Base-by-base conservation (phyloP, 805 yeast genomes). In the Hanseniaspora lindneri region DNA sequence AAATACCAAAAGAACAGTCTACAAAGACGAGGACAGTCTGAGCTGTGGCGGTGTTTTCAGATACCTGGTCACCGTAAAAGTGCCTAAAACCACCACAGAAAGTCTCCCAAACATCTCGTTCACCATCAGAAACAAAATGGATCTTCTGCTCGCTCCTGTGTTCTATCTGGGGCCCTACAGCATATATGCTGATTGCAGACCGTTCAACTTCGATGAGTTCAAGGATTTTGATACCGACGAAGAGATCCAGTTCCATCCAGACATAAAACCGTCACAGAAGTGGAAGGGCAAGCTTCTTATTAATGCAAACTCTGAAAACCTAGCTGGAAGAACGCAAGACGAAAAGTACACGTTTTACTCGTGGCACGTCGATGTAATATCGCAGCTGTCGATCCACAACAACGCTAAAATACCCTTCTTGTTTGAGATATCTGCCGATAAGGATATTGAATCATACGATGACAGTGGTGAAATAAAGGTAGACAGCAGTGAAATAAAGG, bases 161-260 rank as follows among this genome's bases (percentile, higher is more conserved):
- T 85, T 80, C 56, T 63, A 92, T 39, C 80, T 88, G 1, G 98
- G 97, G 0, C 98, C 98, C 0, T 89, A 78, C 59, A 70, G 84
- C 2, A 64, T 92, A 5, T 92, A 92, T 58, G 83, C 80, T 20
- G 96, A 89, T 62, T 76, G 92, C 42, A 69, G 79, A 39, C 79
- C 89, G 0, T 68, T 63, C 10, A 82, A 79, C 33, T 92, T 78
- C 60, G 66, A 75, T 52, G 78, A 74, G 48, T 61, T 71, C 34
- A 60, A 68, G 47, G 62, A 66, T 39, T 67, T 64, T 25, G 20
- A 37, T 17, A 25, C 32, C 4, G 55, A 55, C n/a, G 73, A 73
- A n/a, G 59, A 60, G 0, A 58, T 70, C 9, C 69, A 67, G 47
- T 76, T 68, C 54, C 66, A 70, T 28, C 65, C 76, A 5, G 77